These are phyloP conservation scores for Melocanna baccifera DNA, from an alignment of 176 grass and related monocot genomes.

Conservation along the genomic window DNA sequence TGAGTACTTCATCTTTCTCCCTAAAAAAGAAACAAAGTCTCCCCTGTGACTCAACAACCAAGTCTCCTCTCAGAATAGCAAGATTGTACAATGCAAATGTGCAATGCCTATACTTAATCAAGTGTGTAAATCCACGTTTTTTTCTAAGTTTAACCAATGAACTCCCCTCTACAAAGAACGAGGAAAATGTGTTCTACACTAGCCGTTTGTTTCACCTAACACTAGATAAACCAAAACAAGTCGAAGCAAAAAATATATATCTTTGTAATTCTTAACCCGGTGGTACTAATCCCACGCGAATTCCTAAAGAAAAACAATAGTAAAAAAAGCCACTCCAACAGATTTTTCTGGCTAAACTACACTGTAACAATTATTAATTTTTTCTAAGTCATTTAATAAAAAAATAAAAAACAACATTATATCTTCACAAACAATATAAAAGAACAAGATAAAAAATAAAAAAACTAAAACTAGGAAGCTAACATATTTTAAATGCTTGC, in stretches of 20 bases:
- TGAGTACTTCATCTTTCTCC: too few relatives aligned
- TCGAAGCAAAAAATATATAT: neutral
- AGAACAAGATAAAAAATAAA: too few relatives aligned
- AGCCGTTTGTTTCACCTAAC: neutral
- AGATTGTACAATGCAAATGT: neutral
- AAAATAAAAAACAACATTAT: too few relatives aligned
- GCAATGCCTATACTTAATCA: neutral
- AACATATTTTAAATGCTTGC: too few relatives aligned
- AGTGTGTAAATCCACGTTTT: neutral
- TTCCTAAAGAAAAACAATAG: neutral
- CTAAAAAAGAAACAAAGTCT: too few relatives aligned
- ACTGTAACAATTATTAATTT: too few relatives aligned
- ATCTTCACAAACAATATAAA: too few relatives aligned
- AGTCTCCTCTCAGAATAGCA: neutral
- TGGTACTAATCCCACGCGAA: conserved; percentile 9
- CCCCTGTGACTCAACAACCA: neutral
- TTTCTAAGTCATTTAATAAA: too few relatives aligned
- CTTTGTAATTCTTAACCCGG: neutral
- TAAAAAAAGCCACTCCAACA: too few relatives aligned
- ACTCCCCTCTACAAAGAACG: neutral
- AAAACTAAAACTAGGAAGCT: too few relatives aligned
- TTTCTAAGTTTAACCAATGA: neutral
- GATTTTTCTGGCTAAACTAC: too few relatives aligned
- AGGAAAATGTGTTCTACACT: neutral
- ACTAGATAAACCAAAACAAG: neutral